Evolutionary conservation across 768 basidiomycete species (phyloP), one percentile per base, ranked within the genome.

Genomic region (Rickenella mellea): DNA sequence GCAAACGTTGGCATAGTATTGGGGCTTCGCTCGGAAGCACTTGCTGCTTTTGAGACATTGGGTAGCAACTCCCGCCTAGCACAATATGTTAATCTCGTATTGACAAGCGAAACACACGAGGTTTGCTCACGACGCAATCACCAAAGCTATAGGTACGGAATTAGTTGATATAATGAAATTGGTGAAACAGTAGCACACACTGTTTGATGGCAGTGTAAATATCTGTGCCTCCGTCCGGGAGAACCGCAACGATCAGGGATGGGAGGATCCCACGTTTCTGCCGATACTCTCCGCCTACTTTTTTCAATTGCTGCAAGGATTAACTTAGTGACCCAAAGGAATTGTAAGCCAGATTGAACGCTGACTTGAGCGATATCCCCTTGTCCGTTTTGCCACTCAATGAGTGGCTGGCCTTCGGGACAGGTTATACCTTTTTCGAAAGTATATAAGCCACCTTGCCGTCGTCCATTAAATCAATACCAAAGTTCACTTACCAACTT

Each of bases 1-100:
- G 49, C 74, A 78, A 5, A 88, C 80, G 46, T 89, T 90, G 1
- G 86, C 86, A 45, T 70, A 89, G 51, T 88, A 90, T 48, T 89
- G 87, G 0, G 73, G 60, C 45, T 78, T 86, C 0, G 82, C 85
- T 4, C 71, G 63, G 48, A 61, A 69, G 52, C 81, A 83, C 51
- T 87, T 86, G 4, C 55, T 60, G 14, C 68, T 67, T 56, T 83
- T 84, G 51, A 89, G 50, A 55, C 86, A 89, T 47, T 89, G 86
- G 0, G 86, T 89, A 0, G 85, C 77, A 6, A 87, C 76, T 20
- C 87, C 87, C 51, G 71, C 68, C 77, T 82, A 52, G 25, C 12
- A 15, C 42, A 20, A 21, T 35, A 41, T 43, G 33, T 24, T 43
- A 36, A 25, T 31, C 42, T 32, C 43, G 24, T 12, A 21, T 28